Evolutionary conservation across 2,329 filamentous ascomycete species (phyloP), one percentile per base, ranked within the genome.

Genomic region (Phaeosphaeria sp.): DNA sequence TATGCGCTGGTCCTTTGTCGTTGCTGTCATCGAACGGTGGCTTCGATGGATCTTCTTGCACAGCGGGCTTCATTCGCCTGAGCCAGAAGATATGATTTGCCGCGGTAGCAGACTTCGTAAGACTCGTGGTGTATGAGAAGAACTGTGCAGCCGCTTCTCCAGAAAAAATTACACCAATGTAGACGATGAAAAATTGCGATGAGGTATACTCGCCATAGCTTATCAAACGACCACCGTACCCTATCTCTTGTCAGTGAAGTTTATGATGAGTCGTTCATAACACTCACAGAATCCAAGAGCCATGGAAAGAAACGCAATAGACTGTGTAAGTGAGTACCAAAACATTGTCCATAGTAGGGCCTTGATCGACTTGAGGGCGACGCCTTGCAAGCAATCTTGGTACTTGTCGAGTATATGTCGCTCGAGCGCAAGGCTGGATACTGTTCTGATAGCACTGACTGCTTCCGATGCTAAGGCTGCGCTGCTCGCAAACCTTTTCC

Each of bases 81-180:
- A 83, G 69, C 77, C 78, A 78, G 27, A 82, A 76, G 10, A 82
- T 69, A 58, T 82, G 81, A 57, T 83, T 82, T 3, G 93, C 92
- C 0, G 94, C 91, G 56, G 93, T 90, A n/a, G 97, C 83, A 0
- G 95, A 93, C 79, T 98, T 98, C 65, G 93, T 92, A 91, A 98
- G 96, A 68, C 97, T 94, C 0, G 94, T 93, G 0, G 94, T 92
- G 72, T 97, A 97, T 0, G 90, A 91, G 80, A 98, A 98, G 68
- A 98, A 90, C 0, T 89, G 90, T 7, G 94, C 94, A 1, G 94
- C 94, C 3, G 93, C 95, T 77, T 71, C 62, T 47, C 65, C 65
- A 9, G 62, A 65, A 50, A 69, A 68, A 17, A 69, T 62, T 0
- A 68, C 65, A 9, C 62, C 85, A 59, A 89, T 88, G 79, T 97